Evolutionary conservation across 1,139 yeast genomes (phyloP).

Genomic region (Candida glucosophila): DNA sequence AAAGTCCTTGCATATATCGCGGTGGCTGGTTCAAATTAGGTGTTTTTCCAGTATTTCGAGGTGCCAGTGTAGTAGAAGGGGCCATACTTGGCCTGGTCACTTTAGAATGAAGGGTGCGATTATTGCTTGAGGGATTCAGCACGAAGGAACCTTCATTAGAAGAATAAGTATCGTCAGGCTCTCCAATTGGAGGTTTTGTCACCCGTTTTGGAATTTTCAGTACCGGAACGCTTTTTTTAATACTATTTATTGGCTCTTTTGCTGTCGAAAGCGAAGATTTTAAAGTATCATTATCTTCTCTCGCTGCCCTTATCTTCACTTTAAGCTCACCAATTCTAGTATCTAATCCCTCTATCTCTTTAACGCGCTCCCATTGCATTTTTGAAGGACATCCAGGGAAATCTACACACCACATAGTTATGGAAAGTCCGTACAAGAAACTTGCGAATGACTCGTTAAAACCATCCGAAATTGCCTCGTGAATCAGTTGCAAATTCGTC

Average conservation of each 20-base stretch:
- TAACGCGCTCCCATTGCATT: conserved; percentile 26
- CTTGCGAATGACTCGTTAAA: conserved; percentile 60
- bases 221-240: no score
- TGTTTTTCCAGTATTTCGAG: conserved; percentile 6
- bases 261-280: conserved; percentile 9
- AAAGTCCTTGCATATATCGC: conserved; percentile 33
- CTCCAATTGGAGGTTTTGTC: no score
- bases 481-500: conserved; percentile 37
- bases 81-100: background rate
- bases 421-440: conserved; percentile 50
- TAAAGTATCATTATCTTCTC: conserved; percentile 18
- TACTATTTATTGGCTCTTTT: no score
- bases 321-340: conserved; percentile 15
- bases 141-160: conserved; percentile 19
- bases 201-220: no score
- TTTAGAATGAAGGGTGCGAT: conserved; percentile 1
- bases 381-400: conserved; percentile 37
- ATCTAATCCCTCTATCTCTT: conserved; percentile 18
- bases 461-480: conserved; percentile 39
- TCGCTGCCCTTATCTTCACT: conserved; percentile 14
- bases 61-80: background rate
- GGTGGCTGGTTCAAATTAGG: conserved; percentile 41
- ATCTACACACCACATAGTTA: conserved; percentile 62
- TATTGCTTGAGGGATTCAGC: conserved; percentile 8
- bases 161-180: conserved; percentile 14